Base-by-base conservation (phyloP, 495 filamentous ascomycete species). In the Talaromyces borbonicus region DNA sequence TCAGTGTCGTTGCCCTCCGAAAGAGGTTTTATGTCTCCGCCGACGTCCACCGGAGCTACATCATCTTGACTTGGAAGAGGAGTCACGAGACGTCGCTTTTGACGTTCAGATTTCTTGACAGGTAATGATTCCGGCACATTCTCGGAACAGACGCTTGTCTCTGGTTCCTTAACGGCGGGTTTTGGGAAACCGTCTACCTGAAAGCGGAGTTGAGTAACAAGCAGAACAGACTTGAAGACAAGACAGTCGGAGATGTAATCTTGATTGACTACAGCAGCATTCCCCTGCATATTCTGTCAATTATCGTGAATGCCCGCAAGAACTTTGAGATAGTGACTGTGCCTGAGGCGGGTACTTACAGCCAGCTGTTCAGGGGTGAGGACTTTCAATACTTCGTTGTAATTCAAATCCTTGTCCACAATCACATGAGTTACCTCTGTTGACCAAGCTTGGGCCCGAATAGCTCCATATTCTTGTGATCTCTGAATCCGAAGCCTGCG, bases 201-300 rank as follows among this genome's bases (percentile, higher is more conserved):
- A 55, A 90, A 94, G 7, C 72, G 71, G 2, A 46, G 39, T 40
- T 87, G 80, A 1, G 61, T 57, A 3, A 77, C 64, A 48, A 79
- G 75, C 3, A 90, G 55, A 0, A 92, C 48, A 0, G 66, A 56
- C 2, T 67, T 61, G 47, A 73, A 83, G 23, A 68, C 64, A 26
- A 92, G 78, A 45, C 89, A 96, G 11, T 96, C 87, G 0, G 86
- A 61, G 3, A 85, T 78, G 55, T 88, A 98, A 2, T 67, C 62
- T 42, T 92, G 86, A 48, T 88, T 84, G 12, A 95, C 88, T 0
- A 90, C 41, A 32, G 61, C 56, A 12, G 83, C 54, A 5, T 63
- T 53, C 6, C 61, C 47, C 79, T 83, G 22, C 31, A n/a, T n/a
- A n/a, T n/a, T n/a, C n/a, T n/a, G n/a, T n/a, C n/a, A 20, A 27